Conservation (phyloP, 129 eudicot genomes). For the Chrysanthemum lavandulifolium region DNA sequence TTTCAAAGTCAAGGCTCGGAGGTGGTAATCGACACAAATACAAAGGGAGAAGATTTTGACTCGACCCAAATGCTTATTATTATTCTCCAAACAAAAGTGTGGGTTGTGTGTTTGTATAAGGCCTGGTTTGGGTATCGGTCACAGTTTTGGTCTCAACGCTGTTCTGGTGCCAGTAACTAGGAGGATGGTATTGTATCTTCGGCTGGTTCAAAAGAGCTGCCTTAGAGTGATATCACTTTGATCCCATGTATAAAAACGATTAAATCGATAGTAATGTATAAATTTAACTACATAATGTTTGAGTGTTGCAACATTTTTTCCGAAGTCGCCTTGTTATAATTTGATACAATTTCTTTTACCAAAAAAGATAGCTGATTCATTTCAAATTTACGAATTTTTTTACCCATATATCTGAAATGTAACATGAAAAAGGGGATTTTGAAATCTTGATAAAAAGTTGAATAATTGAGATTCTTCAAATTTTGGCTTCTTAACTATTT, state of each 20-base stretch:
- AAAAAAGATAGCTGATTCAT: not conserved
- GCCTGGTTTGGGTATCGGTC: not conserved
- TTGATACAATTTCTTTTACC: not conserved
- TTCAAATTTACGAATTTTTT: not conserved
- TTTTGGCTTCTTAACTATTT: slow-evolving; percentile 39
- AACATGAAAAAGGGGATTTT: slow-evolving; percentile 18
- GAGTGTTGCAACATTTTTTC: not conserved
- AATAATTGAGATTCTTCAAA: slow-evolving; percentile 34
- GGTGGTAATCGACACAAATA: slow-evolving; percentile 35
- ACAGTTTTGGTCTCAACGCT: slow-evolving; percentile 6
- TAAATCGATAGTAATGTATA: slow-evolving; percentile 20
- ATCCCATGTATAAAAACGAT: slow-evolving; percentile 26
- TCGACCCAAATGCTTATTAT: not conserved
- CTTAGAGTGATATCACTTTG: slow-evolving; percentile 18
- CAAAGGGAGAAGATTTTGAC: slow-evolving; percentile 41
- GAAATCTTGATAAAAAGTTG: slow-evolving; percentile 18
- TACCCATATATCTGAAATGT: slow-evolving; percentile 15
- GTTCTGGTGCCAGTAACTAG: not conserved
- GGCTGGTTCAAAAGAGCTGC: slow-evolving; percentile 25
- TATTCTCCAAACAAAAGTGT: slow-evolving; percentile 7
- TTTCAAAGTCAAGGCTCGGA: slow-evolving; percentile 35
- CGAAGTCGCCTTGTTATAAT: not conserved
- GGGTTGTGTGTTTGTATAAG: slow-evolving; percentile 6
- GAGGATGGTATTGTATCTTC: slow-evolving; percentile 10
- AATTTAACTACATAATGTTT: not conserved